phyloP scores from a whole-genome alignment of 495 filamentous ascomycete species.

The Xylaria bambusicola region DNA sequence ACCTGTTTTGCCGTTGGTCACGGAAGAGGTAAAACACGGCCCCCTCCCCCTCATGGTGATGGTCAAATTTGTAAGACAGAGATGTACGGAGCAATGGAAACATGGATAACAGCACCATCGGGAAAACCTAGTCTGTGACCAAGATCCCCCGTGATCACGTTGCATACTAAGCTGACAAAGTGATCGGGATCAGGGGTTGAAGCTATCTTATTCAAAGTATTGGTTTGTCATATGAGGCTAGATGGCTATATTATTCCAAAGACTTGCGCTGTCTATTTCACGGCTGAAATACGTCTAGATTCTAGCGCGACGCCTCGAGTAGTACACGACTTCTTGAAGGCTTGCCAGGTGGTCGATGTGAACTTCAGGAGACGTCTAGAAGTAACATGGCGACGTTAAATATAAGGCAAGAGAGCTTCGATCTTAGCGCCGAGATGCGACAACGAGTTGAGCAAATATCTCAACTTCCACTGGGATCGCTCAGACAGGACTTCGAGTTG shows the following conservation, averaged over 20 bases:
- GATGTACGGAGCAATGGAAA: too few species aligned
- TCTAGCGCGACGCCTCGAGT: background rate
- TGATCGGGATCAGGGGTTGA: slow-evolving; percentile 6
- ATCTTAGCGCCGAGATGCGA: background rate
- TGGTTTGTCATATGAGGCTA: background rate
- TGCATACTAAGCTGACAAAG: background rate
- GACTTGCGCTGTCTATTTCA: background rate
- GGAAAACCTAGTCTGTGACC: background rate
- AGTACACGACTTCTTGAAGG: background rate
- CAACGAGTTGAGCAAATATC: background rate
- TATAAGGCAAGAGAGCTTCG: background rate
- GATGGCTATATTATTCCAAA: background rate
- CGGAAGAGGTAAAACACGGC: background rate
- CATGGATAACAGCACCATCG: background rate
- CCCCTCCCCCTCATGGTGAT: too few species aligned
- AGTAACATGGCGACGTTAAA: background rate
- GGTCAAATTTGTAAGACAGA: too few species aligned
- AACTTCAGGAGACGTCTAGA: background rate
- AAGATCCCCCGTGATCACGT: background rate
- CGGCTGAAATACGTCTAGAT: background rate
- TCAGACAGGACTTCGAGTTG: background rate
- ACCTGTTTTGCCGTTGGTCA: background rate
- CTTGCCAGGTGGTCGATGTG: background rate
- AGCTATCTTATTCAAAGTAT: background rate
- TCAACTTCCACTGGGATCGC: background rate